Evolutionary conservation across 2,329 filamentous ascomycete genomes (phyloP), one percentile per base, ranked within the genome.

Genomic region (Verticillium zaregamsianum): DNA sequence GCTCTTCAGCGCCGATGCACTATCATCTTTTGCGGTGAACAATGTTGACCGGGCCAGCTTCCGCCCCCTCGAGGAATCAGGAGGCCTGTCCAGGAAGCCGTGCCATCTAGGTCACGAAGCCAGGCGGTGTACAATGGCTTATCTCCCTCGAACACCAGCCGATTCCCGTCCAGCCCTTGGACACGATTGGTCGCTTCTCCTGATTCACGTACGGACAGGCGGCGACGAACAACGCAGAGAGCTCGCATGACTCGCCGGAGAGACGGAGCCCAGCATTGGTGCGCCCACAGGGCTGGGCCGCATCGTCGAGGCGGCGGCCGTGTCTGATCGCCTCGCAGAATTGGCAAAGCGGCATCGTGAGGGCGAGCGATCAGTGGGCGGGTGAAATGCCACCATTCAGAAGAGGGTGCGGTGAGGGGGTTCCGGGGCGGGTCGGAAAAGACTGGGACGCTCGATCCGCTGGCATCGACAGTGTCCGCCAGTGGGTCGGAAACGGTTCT

Each of bases 41-140:
- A 37, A 14, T 11, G 35, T 37, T 15, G 15, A 15, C 35, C 35
- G 3, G 15, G 35, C 15, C 35, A 37, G 35, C 35, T 37, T 37
- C 35, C 35, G 35, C 35, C 6, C 35, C 5, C 35, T 37, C 35
- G 35, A 37, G 15, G 35, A 15, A 15, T 37, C 7, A 15, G 8
- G 4, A 37, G 35, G 35, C 5, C 35, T 37, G 11, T 15, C 35
- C 35, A 37, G 35, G 35, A 37, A 15, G 11, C 35, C 11, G 35
- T 37, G 12, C 12, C 35, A 37, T 37, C 23, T 61, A 56, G 9
- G 65, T 61, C 32, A 61, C 61, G 6, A 62, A 15, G 15, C 35
- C 35, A 14, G 15, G 8, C 35, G 15, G 15, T 17, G 17, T 40
- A 40, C 3, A 20, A 5, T 5, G 15, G 15, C 17, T 40, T 40